phyloP scores from a whole-genome alignment of 2,329 filamentous ascomycete genomes.

The Xylariales sp. region DNA sequence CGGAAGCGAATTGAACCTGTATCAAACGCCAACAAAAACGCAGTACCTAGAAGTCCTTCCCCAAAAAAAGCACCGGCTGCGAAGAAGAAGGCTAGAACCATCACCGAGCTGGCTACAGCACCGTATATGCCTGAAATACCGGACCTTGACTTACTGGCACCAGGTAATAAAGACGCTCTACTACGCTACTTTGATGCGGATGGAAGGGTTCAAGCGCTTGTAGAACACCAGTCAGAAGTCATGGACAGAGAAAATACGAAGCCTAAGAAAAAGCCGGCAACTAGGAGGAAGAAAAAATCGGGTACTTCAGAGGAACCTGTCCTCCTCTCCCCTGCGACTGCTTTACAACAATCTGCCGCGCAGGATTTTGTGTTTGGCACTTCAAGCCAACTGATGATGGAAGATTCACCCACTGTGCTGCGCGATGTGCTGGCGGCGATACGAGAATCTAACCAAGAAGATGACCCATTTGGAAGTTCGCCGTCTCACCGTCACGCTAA shows the following conservation, averaged over 20 bases:
- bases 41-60: slow-evolving; percentile 20
- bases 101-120: slow-evolving; percentile 74
- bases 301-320: slow-evolving; percentile 37
- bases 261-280: slow-evolving; percentile 25
- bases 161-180: slow-evolving; percentile 30
- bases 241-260: slow-evolving; percentile 22
- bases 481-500: slow-evolving; percentile 9
- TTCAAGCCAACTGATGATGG: slow-evolving; percentile 73
- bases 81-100: slow-evolving; percentile 69
- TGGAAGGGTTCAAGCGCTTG: slow-evolving; percentile 26
- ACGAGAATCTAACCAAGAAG: slow-evolving; percentile 48
- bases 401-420: slow-evolving; percentile 65
- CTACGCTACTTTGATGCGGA: slow-evolving; percentile 39
- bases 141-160: slow-evolving; percentile 21
- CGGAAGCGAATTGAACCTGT: slow-evolving; percentile 53
- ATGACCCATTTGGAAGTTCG: slow-evolving; percentile 33
- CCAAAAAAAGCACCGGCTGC: slow-evolving; percentile 46
- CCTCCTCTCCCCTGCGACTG: slow-evolving; percentile 65
- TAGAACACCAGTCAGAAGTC: slow-evolving; percentile 25
- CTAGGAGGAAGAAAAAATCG: slow-evolving; percentile 33
- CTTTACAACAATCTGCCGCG: slow-evolving; percentile 57
- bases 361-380: slow-evolving; percentile 85
- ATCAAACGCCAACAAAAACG: slow-evolving; percentile 23
- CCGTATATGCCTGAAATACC: slow-evolving; percentile 50
- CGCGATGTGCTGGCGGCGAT: slow-evolving; percentile 60